Conservation (phyloP, 1,139 yeast genomes). For the Saccharomyces hybrid region DNA sequence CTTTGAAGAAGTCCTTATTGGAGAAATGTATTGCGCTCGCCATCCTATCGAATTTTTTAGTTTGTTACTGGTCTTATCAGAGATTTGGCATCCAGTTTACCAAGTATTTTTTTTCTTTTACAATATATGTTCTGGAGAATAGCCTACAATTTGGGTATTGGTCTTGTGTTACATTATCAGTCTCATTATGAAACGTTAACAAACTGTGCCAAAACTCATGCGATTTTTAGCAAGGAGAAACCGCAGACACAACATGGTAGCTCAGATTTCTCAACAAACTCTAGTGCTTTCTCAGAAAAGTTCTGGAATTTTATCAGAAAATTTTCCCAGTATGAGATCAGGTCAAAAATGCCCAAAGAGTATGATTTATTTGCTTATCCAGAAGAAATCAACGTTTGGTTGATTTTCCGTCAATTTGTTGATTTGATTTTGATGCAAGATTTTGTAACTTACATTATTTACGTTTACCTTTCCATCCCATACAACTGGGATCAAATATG, state of each 20-base stretch:
- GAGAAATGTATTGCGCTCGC: slow-evolving; percentile 53
- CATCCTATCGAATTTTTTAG: slow-evolving; percentile 44
- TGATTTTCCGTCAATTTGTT: slow-evolving; percentile 69
- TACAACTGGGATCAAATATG: slow-evolving; percentile 14
- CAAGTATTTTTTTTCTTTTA: slow-evolving; percentile 30
- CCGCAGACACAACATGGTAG: slow-evolving; percentile 12
- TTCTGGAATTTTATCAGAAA: slow-evolving; percentile 34
- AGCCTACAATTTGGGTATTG: slow-evolving; percentile 74
- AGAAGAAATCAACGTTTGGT: slow-evolving; percentile 77
- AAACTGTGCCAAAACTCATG: slow-evolving; percentile 42
- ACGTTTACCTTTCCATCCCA: slow-evolving; percentile 55
- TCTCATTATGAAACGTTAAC: slow-evolving; percentile 54
- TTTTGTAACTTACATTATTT: slow-evolving; percentile 66
- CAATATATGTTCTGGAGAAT: slow-evolving; percentile 72
- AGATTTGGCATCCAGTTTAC: slow-evolving; percentile 18
- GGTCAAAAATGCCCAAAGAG: slow-evolving; percentile 52
- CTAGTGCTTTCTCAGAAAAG: background rate
- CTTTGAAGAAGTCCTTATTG: slow-evolving; percentile 57
- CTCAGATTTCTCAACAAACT: background rate
- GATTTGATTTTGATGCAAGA: slow-evolving; percentile 83
- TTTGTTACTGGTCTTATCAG: slow-evolving; percentile 38
- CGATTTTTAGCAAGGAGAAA: slow-evolving; percentile 39
- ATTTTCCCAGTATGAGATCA: slow-evolving; percentile 43
- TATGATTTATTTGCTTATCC: slow-evolving; percentile 51
- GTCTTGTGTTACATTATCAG: slow-evolving; percentile 60